Percentiles rank a stretch among this genome's conserved stretches.
Evolutionary conservation across 1,284 basidiomycete genomes (phyloP).

Genomic region (Rhodotorula sp.): DNA sequence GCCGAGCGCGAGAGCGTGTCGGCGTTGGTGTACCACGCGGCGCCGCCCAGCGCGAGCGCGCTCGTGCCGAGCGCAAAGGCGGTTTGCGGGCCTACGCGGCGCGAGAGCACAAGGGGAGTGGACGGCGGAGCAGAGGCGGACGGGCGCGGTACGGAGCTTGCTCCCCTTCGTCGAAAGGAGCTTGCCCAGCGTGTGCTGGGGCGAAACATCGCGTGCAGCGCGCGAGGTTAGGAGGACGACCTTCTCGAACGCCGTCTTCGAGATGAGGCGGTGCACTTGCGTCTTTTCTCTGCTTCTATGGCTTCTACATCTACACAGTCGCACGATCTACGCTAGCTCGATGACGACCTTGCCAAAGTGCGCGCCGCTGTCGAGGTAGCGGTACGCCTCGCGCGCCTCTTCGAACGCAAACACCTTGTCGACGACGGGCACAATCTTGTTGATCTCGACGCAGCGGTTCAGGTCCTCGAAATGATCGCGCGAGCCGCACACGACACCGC

Average conservation of each 20-base stretch:
- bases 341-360: slow-evolving; percentile 51
- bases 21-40: slow-evolving; percentile 23
- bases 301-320: background rate
- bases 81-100: slow-evolving; percentile 4
- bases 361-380: slow-evolving; percentile 49
- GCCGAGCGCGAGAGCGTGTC: slow-evolving; percentile 14
- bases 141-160: background rate
- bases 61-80: slow-evolving; percentile 4
- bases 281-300: background rate
- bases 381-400: slow-evolving; percentile 51
- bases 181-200: background rate
- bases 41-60: slow-evolving; percentile 8
- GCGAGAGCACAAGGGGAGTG: background rate
- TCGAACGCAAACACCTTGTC: slow-evolving; percentile 51
- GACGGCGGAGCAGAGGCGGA: background rate
- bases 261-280: background rate
- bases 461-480: slow-evolving; percentile 52
- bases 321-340: slow-evolving; percentile 23
- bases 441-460: slow-evolving; percentile 49
- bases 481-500: slow-evolving; percentile 54
- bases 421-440: slow-evolving; percentile 30
- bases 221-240: background rate
- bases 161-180: background rate
- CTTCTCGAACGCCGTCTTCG: background rate
- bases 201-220: background rate